These are phyloP conservation scores for Neoarthrinium moseri DNA, from an alignment of 2,329 filamentous ascomycete genomes.

Conservation along the genomic window DNA sequence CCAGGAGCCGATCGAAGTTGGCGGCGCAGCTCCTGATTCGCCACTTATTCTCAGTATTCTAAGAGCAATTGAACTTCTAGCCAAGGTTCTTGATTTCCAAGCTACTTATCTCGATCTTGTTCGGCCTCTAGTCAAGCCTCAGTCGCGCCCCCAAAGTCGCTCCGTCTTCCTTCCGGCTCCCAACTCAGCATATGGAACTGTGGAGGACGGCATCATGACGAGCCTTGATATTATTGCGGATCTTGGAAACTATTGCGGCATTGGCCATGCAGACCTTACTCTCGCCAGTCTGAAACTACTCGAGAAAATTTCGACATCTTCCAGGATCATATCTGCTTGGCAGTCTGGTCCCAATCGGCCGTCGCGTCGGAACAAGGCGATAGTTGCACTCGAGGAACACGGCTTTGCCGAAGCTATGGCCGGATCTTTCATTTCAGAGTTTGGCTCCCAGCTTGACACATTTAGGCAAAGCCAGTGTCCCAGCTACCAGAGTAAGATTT, in stretches of 20 bases:
- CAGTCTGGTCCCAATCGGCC: slow-evolving; percentile 59
- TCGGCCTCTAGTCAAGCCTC: slow-evolving; percentile 70
- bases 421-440: slow-evolving; percentile 66
- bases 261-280: slow-evolving; percentile 77
- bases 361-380: slow-evolving; percentile 75
- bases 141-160: slow-evolving; percentile 43
- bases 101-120: slow-evolving; percentile 90
- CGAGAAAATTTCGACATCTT: slow-evolving; percentile 81
- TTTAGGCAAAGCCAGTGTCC: slow-evolving; percentile 67
- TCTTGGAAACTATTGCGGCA: slow-evolving; percentile 82
- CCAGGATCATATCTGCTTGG: slow-evolving; percentile 73
- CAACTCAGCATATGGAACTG: slow-evolving; percentile 77
- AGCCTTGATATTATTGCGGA: slow-evolving; percentile 78
- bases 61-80: slow-evolving; percentile 80
- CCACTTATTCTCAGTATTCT: slow-evolving; percentile 78
- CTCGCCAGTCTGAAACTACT: slow-evolving; percentile 79
- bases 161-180: slow-evolving; percentile 33
- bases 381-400: slow-evolving; percentile 82
- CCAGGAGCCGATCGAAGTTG: slow-evolving; percentile 71
- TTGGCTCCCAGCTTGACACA: slow-evolving; percentile 70
- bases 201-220: slow-evolving; percentile 87
- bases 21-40: slow-evolving; percentile 72
- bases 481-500: slow-evolving; percentile 78
- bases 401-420: slow-evolving; percentile 80
- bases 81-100: slow-evolving; percentile 80